These are phyloP conservation scores for Pyrenopolyporus hunteri DNA, from an alignment of 495 filamentous ascomycete species.

Conservation along the genomic window DNA sequence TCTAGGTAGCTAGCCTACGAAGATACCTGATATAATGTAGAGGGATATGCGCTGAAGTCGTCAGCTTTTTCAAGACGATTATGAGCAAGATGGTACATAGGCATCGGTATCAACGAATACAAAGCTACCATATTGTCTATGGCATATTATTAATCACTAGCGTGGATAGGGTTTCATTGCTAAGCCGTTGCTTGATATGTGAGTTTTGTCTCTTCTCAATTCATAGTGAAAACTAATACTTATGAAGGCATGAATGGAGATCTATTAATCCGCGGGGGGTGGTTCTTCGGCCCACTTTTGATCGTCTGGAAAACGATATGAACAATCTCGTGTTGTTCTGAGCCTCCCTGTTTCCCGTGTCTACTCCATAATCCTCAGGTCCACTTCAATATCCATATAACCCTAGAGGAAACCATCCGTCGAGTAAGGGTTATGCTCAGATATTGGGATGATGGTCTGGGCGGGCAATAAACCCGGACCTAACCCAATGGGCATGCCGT, in stretches of 20 bases:
- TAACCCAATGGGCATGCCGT: not conserved
- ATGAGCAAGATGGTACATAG: too few species aligned
- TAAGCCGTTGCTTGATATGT: too few species aligned
- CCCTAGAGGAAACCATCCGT: slow-evolving; percentile 1
- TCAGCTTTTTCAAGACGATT: too few species aligned
- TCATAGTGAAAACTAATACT: slow-evolving; percentile 5
- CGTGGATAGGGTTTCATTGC: not conserved
- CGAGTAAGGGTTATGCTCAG: not conserved
- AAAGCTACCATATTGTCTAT: too few species aligned
- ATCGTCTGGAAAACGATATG: not conserved
- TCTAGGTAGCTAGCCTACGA: too few species aligned
- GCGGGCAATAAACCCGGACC: not conserved
- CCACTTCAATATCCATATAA: not conserved
- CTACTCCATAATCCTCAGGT: not conserved
- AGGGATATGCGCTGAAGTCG: too few species aligned
- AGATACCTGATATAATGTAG: too few species aligned
- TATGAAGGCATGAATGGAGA: slow-evolving; percentile 12
- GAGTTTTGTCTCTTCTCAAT: slow-evolving; percentile 4
- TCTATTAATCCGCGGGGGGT: slow-evolving; percentile 12
- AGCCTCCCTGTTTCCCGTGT: not conserved
- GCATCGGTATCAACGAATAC: too few species aligned
- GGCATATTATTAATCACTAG: not conserved
- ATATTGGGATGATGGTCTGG: not conserved
- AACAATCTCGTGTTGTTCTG: not conserved
- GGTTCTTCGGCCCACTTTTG: slow-evolving; percentile 1